Conservation (phyloP, 2,329 filamentous ascomycete species). For the Colletotrichum somersetense region DNA sequence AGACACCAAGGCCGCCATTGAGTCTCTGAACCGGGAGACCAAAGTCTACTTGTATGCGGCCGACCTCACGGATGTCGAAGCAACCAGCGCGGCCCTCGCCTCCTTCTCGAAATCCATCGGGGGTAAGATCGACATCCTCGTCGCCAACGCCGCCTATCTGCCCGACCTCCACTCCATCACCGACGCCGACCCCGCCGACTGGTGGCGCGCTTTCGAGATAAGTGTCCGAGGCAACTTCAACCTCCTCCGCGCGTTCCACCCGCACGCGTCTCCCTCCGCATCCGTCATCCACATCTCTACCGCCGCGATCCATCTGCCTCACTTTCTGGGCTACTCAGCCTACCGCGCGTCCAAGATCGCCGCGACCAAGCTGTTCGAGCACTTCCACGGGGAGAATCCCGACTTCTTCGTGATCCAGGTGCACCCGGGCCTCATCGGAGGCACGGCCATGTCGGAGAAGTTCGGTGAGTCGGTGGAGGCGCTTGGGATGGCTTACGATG, state of each 20-base stretch:
- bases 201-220: slow-evolving; percentile 54
- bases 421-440: slow-evolving; percentile 50
- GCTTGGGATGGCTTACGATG: slow-evolving; percentile 7
- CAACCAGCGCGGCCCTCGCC: slow-evolving; percentile 29
- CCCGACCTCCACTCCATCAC: slow-evolving; percentile 39
- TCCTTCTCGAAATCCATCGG: slow-evolving; percentile 8
- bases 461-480: slow-evolving; percentile 9
- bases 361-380: slow-evolving; percentile 56
- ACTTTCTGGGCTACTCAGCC: slow-evolving; percentile 47
- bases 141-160: slow-evolving; percentile 48
- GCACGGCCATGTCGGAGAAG: slow-evolving; percentile 37
- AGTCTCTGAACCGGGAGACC: slow-evolving; percentile 41
- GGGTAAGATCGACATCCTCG: slow-evolving; percentile 46
- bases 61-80: slow-evolving; percentile 39
- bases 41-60: slow-evolving; percentile 40
- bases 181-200: slow-evolving; percentile 44
- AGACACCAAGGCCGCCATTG: slow-evolving; percentile 43
- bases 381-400: slow-evolving; percentile 55
- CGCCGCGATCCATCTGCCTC: slow-evolving; percentile 44
- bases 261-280: slow-evolving; percentile 44
- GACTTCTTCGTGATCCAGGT: slow-evolving; percentile 55
- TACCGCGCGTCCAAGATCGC: slow-evolving; percentile 60
- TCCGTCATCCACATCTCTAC: slow-evolving; percentile 46
- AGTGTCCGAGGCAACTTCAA: slow-evolving; percentile 64
- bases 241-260: slow-evolving; percentile 61